These are phyloP conservation scores for Didymella lethalis DNA, from an alignment of 2,329 filamentous ascomycete species.

Conservation along the genomic window DNA sequence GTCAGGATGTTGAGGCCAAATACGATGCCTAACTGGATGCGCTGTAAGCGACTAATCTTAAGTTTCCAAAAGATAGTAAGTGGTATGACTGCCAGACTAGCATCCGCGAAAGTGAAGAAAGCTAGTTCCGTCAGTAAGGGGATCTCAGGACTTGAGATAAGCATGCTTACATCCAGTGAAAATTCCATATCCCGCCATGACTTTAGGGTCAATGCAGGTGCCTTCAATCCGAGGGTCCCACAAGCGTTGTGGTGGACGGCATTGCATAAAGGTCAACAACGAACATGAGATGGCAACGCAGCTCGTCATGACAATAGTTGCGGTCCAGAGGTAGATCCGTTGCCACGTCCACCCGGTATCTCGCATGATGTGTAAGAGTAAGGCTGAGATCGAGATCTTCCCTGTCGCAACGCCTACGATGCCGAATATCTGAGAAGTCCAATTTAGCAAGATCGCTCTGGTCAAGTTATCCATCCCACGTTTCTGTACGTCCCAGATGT, in stretches of 20 bases:
- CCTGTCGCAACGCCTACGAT: constrained; percentile 11
- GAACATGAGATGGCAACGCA: constrained; percentile 14
- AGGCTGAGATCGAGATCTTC: constrained; percentile 8
- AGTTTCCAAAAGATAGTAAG: constrained; percentile 15
- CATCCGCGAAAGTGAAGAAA: constrained; percentile 12
- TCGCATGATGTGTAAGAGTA: constrained; percentile 8
- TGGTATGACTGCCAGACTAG: constrained; percentile 12
- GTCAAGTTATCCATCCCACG: constrained; percentile 11
- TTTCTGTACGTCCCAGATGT: constrained; percentile 14
- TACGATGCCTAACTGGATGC: constrained; percentile 12
- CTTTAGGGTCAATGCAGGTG: constrained; percentile 4
- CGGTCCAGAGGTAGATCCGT: constrained; percentile 13
- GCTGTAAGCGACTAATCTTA: constrained; percentile 2
- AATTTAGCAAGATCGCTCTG: constrained; percentile 3
- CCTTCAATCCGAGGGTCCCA: constrained; percentile 11
- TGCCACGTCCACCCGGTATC: constrained; percentile 14
- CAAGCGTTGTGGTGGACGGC: constrained; percentile 2
- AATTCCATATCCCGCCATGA: constrained; percentile 10
- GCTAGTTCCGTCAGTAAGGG: neutral
- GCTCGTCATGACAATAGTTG: constrained; percentile 8
- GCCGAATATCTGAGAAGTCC: constrained; percentile 13
- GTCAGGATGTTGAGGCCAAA: constrained; percentile 18
- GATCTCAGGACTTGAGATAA: neutral
- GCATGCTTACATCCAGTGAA: constrained; percentile 12
- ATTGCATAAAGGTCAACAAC: constrained; percentile 15